These are phyloP conservation scores for Leucoagaricus sp. DNA, from an alignment of 1,284 basidiomycete genomes.

Conservation along the genomic window DNA sequence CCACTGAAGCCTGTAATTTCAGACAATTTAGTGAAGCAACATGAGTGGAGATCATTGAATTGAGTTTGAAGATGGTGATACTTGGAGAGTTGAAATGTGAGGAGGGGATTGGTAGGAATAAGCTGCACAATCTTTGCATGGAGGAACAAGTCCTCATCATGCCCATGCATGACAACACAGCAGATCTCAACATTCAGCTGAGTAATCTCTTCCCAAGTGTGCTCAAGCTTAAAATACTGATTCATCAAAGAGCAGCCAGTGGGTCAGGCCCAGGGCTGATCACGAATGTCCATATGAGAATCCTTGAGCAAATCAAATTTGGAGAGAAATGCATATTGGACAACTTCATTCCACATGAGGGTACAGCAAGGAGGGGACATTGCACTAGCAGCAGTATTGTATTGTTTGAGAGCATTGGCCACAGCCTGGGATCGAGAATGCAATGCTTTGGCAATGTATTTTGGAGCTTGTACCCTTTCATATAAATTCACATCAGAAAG, in stretches of 20 bases:
- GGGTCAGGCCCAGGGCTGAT: conserved; percentile 26
- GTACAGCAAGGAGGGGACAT: conserved; percentile 15
- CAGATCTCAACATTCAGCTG: conserved; percentile 35
- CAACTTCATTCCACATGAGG: conserved; percentile 28
- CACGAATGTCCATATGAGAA: conserved; percentile 25
- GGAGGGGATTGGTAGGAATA: too few species aligned
- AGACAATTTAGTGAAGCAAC: background rate
- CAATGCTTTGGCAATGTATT: too few species aligned
- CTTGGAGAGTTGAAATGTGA: background rate
- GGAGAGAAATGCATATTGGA: conserved; percentile 29
- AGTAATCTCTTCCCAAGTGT: too few species aligned
- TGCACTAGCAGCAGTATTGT: conserved; percentile 20
- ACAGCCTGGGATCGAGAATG: too few species aligned
- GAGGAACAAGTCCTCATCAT: conserved; percentile 25
- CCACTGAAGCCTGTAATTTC: background rate
- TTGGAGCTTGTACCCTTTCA: conserved; percentile 30
- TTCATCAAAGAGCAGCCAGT: conserved; percentile 23
- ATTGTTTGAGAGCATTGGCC: conserved; percentile 23
- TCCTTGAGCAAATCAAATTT: conserved; percentile 36
- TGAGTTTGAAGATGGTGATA: background rate
- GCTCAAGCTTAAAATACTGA: conserved; percentile 32
- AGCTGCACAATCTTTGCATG: too few species aligned
- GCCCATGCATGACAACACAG: conserved; percentile 29
- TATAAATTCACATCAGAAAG: conserved; percentile 1
- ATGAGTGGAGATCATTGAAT: too few species aligned